phyloP scores from a whole-genome alignment of 768 basidiomycete genomes.

The Dendrothele bispora region DNA sequence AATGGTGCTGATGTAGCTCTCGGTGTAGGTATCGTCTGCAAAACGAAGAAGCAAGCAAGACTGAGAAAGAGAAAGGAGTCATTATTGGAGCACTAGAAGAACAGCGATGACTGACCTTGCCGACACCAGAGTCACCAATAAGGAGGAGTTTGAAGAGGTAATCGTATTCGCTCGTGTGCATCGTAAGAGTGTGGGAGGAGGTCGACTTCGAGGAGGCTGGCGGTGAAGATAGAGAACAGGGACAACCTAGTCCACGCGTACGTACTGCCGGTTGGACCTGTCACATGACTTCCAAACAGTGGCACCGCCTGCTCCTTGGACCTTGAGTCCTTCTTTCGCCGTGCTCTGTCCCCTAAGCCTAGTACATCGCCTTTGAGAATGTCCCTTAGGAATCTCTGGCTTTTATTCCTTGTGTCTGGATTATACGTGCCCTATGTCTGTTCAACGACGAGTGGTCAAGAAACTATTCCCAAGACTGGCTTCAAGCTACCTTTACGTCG shows the following conservation, averaged over 20 bases:
- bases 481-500: slow-evolving; percentile 1
- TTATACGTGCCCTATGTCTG: no score
- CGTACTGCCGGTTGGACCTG: background rate
- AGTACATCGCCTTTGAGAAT: no score
- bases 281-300: background rate
- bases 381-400: no score
- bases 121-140: slow-evolving; percentile 95
- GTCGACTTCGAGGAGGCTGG: slow-evolving; percentile 25
- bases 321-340: no score
- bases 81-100: slow-evolving; percentile 11
- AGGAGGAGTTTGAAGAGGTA: slow-evolving; percentile 95
- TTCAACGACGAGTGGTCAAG: no score
- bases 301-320: background rate
- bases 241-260: slow-evolving; percentile 4
- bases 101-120: slow-evolving; percentile 61
- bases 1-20: slow-evolving; percentile 96
- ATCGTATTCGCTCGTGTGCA: slow-evolving; percentile 95
- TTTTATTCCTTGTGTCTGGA: no score
- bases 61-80: slow-evolving; percentile 39
- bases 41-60: slow-evolving; percentile 91
- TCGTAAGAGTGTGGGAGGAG: slow-evolving; percentile 34
- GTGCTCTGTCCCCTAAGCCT: no score
- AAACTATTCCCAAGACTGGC: no score
- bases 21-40: slow-evolving; percentile 96
- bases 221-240: slow-evolving; percentile 31